Percentiles rank a stretch among this genome's conserved stretches.
Evolutionary conservation across 2,329 filamentous ascomycete genomes (phyloP).

Genomic region (Raffaelea ambrosiae): DNA sequence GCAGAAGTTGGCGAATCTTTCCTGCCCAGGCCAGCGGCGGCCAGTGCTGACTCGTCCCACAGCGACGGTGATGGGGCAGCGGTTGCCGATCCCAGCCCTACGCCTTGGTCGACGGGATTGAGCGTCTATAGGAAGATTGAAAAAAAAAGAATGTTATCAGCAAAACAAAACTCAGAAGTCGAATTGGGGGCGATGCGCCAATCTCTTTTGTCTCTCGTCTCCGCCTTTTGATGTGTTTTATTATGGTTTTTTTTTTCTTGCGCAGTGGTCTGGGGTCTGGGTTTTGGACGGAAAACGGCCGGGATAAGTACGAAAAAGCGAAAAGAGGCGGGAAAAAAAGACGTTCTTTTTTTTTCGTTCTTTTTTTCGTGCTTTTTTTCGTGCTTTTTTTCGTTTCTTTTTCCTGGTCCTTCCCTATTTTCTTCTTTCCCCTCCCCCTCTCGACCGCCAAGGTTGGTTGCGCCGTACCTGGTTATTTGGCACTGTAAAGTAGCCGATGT

Average conservation of each 20-base stretch:
- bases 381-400: not conserved
- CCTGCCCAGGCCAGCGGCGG: constrained; percentile 13
- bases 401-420: not conserved
- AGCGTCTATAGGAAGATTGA: too few relatives aligned
- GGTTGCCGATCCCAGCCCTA: constrained; percentile 16
- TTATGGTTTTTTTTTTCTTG: too few relatives aligned
- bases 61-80: constrained; percentile 16
- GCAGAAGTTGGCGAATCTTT: constrained; percentile 15
- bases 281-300: too few relatives aligned
- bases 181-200: too few relatives aligned
- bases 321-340: too few relatives aligned
- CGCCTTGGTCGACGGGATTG: constrained; percentile 24
- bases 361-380: not conserved
- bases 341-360: not conserved
- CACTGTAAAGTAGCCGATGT: constrained; percentile 30
- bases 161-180: not conserved
- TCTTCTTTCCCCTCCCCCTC: not conserved
- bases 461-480: constrained; percentile 27
- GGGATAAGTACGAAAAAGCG: too few relatives aligned
- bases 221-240: too few relatives aligned
- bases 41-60: constrained; percentile 23
- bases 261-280: too few relatives aligned
- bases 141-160: constrained; percentile 15
- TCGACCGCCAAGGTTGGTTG: not conserved
- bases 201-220: too few relatives aligned